Evolutionary conservation across 495 filamentous ascomycete species (phyloP).

Genomic region (Penicillium antarcticum): DNA sequence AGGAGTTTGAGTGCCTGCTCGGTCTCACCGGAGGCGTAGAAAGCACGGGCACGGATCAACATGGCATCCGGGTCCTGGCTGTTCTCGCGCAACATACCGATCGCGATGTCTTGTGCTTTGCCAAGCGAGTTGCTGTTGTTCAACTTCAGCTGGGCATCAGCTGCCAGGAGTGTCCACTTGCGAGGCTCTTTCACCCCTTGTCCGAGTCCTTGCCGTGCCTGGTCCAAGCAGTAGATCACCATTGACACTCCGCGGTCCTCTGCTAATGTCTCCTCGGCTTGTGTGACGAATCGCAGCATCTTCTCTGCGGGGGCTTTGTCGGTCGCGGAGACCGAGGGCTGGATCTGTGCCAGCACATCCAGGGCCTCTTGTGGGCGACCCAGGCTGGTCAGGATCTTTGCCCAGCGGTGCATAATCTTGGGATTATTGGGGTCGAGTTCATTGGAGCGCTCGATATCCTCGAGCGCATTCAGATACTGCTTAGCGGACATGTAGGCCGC

Average conservation of each 20-base stretch:
- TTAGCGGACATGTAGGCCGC: constrained; percentile 87
- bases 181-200: constrained; percentile 69
- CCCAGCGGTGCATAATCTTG: constrained; percentile 85
- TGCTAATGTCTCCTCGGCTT: constrained; percentile 72
- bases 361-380: constrained; percentile 84
- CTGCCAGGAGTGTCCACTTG: constrained; percentile 90
- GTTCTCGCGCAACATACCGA: constrained; percentile 79
- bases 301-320: constrained; percentile 74
- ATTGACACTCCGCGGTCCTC: constrained; percentile 77
- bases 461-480: constrained; percentile 72
- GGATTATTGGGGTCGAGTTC: constrained; percentile 77
- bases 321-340: constrained; percentile 73
- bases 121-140: constrained; percentile 82
- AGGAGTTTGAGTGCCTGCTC: constrained; percentile 93
- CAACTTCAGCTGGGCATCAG: constrained; percentile 94
- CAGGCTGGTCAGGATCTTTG: constrained; percentile 80
- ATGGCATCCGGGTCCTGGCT: constrained; percentile 90
- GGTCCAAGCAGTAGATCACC: constrained; percentile 86
- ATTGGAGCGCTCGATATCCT: constrained; percentile 76
- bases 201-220: constrained; percentile 78
- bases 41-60: constrained; percentile 79
- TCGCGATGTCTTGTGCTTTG: constrained; percentile 89
- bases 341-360: constrained; percentile 60
- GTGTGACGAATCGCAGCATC: constrained; percentile 79
- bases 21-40: constrained; percentile 91